Evolutionary conservation across 2,329 filamentous ascomycete species (phyloP).

Genomic region (Sphaceloma murrayae): DNA sequence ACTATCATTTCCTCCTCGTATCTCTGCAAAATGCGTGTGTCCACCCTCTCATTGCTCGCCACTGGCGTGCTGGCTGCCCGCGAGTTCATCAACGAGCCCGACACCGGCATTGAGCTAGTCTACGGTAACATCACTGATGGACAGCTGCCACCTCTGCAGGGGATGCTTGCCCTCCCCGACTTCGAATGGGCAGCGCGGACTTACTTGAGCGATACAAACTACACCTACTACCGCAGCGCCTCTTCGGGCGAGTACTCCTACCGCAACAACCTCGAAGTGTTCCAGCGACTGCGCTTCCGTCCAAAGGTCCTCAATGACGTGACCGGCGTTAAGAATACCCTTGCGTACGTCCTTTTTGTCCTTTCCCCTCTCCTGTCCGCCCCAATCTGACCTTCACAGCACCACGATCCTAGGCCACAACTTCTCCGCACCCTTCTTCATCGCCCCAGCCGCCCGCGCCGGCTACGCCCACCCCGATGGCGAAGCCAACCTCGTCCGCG

Average conservation of each 20-base stretch:
- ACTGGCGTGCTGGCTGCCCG: slow-evolving; percentile 26
- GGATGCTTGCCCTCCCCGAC: slow-evolving; percentile 44
- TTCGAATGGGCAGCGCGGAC: slow-evolving; percentile 46
- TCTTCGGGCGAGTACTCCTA: slow-evolving; percentile 38
- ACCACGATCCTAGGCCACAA: slow-evolving; percentile 88
- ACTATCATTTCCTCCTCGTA: background rate
- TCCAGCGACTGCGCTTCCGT: slow-evolving; percentile 31
- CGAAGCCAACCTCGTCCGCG: slow-evolving; percentile 44
- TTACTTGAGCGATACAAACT: slow-evolving; percentile 26
- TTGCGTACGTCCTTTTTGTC: slow-evolving; percentile 23
- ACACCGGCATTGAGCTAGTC: slow-evolving; percentile 28
- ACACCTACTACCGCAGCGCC: slow-evolving; percentile 26
- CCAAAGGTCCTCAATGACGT: slow-evolving; percentile 24
- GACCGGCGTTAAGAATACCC: slow-evolving; percentile 24
- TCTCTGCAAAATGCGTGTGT: slow-evolving; percentile 4
- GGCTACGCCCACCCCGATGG: slow-evolving; percentile 77
- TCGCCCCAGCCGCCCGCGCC: slow-evolving; percentile 85
- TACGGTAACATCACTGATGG: slow-evolving; percentile 25
- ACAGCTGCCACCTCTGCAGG: slow-evolving; percentile 35
- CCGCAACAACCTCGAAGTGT: slow-evolving; percentile 49
- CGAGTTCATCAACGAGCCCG: slow-evolving; percentile 30
- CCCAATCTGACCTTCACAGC: slow-evolving; percentile 13
- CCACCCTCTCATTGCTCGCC: slow-evolving; percentile 5
- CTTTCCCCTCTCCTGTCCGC: slow-evolving; percentile 20
- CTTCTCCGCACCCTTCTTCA: slow-evolving; percentile 77